phyloP scores from a whole-genome alignment of 2,329 filamentous ascomycete genomes.

The Aspergillus piperis region DNA sequence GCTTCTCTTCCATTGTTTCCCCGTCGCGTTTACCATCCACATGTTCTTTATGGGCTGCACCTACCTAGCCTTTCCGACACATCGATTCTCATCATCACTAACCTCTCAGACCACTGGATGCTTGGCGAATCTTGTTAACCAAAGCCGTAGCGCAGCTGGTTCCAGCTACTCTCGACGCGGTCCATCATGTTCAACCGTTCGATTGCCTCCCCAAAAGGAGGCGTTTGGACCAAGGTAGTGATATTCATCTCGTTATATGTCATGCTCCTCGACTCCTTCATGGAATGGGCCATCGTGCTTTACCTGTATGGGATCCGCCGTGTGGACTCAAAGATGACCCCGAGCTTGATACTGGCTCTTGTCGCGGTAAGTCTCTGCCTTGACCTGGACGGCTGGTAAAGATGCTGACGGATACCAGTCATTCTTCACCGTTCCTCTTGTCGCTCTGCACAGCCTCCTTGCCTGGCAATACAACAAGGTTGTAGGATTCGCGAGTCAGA shows the following conservation, averaged over 20 bases:
- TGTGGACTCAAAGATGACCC: constrained; percentile 43
- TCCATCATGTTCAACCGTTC: constrained; percentile 15
- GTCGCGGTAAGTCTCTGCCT: constrained; percentile 33
- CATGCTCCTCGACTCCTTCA: constrained; percentile 38
- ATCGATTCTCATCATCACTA: background rate
- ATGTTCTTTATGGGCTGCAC: background rate
- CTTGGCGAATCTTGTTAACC: background rate
- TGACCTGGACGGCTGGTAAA: background rate
- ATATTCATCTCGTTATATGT: constrained; percentile 41
- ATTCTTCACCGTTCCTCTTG: constrained; percentile 39
- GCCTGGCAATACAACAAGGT: constrained; percentile 42
- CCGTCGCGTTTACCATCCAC: background rate
- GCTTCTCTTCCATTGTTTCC: constrained; percentile 8
- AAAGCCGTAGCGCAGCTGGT: constrained; percentile 12
- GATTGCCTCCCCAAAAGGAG: constrained; percentile 26
- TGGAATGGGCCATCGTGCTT: constrained; percentile 36
- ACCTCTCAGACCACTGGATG: background rate
- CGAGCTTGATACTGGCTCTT: constrained; percentile 39
- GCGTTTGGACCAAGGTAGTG: constrained; percentile 37
- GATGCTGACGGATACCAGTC: constrained; percentile 28
- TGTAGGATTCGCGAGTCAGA: constrained; percentile 32
- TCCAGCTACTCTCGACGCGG: background rate
- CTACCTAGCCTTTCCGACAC: background rate
- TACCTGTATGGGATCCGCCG: constrained; percentile 36
- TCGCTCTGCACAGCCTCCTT: constrained; percentile 40